phyloP scores from a whole-genome alignment of 129 eudicot genomes.

The Centella asiatica region DNA sequence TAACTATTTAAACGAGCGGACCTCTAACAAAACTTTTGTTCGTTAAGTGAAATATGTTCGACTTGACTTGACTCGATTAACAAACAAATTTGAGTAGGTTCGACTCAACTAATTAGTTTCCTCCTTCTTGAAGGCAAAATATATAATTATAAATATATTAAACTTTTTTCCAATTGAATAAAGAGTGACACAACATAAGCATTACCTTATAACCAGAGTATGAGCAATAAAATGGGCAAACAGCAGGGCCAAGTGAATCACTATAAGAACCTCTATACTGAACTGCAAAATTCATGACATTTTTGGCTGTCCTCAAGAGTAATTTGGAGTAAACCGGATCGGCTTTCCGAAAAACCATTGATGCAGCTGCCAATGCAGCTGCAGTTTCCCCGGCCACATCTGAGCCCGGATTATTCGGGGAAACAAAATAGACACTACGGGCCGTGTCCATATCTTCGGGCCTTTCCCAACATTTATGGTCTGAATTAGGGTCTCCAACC shows the following conservation, averaged over 20 bases:
- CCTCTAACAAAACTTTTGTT: no score
- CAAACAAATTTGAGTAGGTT: no score
- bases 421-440: conserved; percentile 59
- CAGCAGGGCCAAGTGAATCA: conserved; percentile 79
- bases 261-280: conserved; percentile 76
- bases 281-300: conserved; percentile 63
- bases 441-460: conserved; percentile 95
- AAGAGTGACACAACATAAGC: not conserved
- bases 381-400: conserved; percentile 96
- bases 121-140: no score
- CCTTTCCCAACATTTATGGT: conserved; percentile 95
- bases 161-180: no score
- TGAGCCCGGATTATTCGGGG: conserved; percentile 71
- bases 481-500: conserved; percentile 90
- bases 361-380: conserved; percentile 88
- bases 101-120: no score
- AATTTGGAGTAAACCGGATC: conserved; percentile 44
- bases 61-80: no score
- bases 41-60: no score
- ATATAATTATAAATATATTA: no score
- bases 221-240: conserved; percentile 93
- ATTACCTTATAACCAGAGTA: conserved; percentile 87
- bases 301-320: conserved; percentile 55
- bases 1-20: no score
- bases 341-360: conserved; percentile 51